Evolutionary conservation across 1,284 basidiomycete species (phyloP).

Genomic region (Cryptococcus sp.): DNA sequence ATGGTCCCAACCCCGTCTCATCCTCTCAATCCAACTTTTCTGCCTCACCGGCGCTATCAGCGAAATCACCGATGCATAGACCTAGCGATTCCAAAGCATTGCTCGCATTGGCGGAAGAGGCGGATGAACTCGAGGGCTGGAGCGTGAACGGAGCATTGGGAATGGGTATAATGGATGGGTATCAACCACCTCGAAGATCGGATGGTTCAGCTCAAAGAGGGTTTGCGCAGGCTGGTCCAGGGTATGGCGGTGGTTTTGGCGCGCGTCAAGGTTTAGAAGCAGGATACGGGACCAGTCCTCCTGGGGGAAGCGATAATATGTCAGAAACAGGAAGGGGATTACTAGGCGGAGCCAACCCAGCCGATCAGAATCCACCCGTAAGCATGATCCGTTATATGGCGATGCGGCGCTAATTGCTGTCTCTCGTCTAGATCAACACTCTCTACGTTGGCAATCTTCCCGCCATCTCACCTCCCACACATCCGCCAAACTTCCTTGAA

Average conservation of each 20-base stretch:
- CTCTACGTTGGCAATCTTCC: conserved; percentile 93
- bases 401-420: background rate
- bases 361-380: conserved; percentile 87
- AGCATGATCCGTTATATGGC: conserved; percentile 31
- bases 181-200: background rate
- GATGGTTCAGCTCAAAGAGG: background rate
- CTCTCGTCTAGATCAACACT: conserved; percentile 71
- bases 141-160: conserved; percentile 38
- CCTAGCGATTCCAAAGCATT: conserved; percentile 50
- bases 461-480: conserved; percentile 63
- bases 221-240: background rate
- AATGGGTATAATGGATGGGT: conserved; percentile 29
- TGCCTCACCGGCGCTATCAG: conserved; percentile 34
- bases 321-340: conserved; percentile 26
- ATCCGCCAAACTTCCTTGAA: conserved; percentile 76
- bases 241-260: background rate
- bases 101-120: conserved; percentile 51
- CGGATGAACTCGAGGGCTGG: conserved; percentile 53
- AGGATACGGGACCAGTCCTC: conserved; percentile 27
- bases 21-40: conserved; percentile 32
- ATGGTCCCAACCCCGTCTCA: background rate
- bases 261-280: conserved; percentile 1
- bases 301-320: conserved; percentile 26
- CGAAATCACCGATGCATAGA: conserved; percentile 37
- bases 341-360: conserved; percentile 57